phyloP scores from a whole-genome alignment of 768 basidiomycete species.

The Termitomyces sp. region DNA sequence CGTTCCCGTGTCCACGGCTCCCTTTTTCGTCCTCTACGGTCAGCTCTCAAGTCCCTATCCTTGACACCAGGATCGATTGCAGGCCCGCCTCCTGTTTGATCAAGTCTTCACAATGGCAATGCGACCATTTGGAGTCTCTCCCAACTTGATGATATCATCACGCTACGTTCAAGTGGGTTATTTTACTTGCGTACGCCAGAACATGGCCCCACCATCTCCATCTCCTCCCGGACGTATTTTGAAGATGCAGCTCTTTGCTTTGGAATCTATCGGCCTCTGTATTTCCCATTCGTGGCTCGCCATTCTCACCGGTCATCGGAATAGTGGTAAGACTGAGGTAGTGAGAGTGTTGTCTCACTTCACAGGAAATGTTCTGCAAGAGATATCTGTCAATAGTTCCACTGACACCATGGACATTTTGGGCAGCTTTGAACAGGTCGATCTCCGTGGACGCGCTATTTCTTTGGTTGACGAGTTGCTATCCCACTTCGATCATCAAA shows the following conservation, averaged over 20 bases:
- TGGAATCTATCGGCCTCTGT: conserved; percentile 75
- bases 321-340: conserved; percentile 76
- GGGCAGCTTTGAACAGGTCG: conserved; percentile 95
- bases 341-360: conserved; percentile 65
- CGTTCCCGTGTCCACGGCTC: too few relatives aligned
- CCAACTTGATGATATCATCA: conserved; percentile 39
- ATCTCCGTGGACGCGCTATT: conserved; percentile 36
- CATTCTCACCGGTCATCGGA: conserved; percentile 72
- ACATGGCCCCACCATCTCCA: conserved; percentile 28
- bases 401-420: too few relatives aligned
- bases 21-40: too few relatives aligned
- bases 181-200: conserved; percentile 33
- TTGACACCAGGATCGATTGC: conserved; percentile 59
- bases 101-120: conserved; percentile 35
- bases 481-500: too few relatives aligned
- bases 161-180: conserved; percentile 62
- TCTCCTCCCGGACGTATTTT: conserved; percentile 45
- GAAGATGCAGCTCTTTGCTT: conserved; percentile 53
- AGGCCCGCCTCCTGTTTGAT: conserved; percentile 49
- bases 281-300: conserved; percentile 78
- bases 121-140: conserved; percentile 18
- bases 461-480: conserved; percentile 47
- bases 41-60: too few relatives aligned
- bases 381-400: conserved; percentile 78
- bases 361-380: conserved; percentile 62